These are phyloP conservation scores for Gnomoniopsis smithogilvyi DNA, from an alignment of 2,329 filamentous ascomycete species.

Conservation along the genomic window DNA sequence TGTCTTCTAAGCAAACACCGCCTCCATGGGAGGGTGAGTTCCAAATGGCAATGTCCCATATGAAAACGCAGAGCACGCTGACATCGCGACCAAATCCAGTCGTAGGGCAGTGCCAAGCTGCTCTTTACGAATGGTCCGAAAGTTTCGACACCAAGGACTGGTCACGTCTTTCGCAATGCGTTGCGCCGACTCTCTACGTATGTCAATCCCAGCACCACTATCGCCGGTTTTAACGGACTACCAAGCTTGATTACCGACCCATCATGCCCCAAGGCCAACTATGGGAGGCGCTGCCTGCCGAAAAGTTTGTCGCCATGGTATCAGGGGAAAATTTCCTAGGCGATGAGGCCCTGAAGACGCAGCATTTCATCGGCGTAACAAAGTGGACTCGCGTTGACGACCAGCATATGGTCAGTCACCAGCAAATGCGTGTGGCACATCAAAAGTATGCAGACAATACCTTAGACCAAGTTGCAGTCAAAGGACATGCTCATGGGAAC, in stretches of 20 bases:
- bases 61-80: too few species aligned
- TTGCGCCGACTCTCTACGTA: background rate
- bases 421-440: conserved; percentile 57
- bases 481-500: conserved; percentile 54
- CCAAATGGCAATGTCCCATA: too few species aligned
- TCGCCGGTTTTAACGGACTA: too few species aligned
- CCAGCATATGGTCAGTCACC: conserved; percentile 47
- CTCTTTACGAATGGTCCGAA: conserved; percentile 59
- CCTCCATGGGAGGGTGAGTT: too few species aligned
- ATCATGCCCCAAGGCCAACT: conserved; percentile 52
- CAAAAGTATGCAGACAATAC: conserved; percentile 50
- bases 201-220: too few species aligned
- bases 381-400: conserved; percentile 48
- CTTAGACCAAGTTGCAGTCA: conserved; percentile 42
- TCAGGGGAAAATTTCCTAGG: conserved; percentile 51
- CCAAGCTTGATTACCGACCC: conserved; percentile 21
- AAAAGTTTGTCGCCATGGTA: conserved; percentile 50
- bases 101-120: conserved; percentile 39
- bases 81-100: conserved; percentile 26
- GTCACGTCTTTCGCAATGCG: conserved; percentile 43
- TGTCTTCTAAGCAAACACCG: too few species aligned
- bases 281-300: conserved; percentile 54
- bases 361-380: conserved; percentile 53
- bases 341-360: conserved; percentile 50
- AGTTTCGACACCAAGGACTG: conserved; percentile 66